Evolutionary conservation across 2,329 filamentous ascomycete species (phyloP).

Genomic region (Zasmidium angulare): DNA sequence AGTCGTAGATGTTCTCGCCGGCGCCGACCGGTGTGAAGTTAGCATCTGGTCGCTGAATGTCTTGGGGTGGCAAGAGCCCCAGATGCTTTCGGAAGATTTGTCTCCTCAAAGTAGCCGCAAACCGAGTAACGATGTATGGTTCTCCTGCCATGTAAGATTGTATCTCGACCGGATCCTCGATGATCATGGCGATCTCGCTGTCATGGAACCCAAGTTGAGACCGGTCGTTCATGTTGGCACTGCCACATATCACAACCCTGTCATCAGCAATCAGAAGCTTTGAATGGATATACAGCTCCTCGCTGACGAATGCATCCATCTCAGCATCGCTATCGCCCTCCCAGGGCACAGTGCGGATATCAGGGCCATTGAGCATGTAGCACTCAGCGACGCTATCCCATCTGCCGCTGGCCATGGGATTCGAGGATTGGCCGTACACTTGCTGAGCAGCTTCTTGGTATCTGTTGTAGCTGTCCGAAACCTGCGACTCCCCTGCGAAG

Average conservation of each 20-base stretch:
- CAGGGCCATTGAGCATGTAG: conserved; percentile 77
- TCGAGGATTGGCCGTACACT: conserved; percentile 43
- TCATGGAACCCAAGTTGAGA: conserved; percentile 83
- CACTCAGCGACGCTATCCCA: conserved; percentile 77
- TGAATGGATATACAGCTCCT: conserved; percentile 64
- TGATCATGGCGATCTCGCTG: conserved; percentile 84
- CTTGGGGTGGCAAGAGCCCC: conserved; percentile 74
- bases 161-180: conserved; percentile 73
- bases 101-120: conserved; percentile 77
- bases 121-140: conserved; percentile 69
- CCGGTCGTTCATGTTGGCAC: conserved; percentile 66
- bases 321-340: conserved; percentile 54
- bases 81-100: conserved; percentile 91
- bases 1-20: conserved; percentile 55
- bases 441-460: conserved; percentile 70
- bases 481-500: conserved; percentile 27
- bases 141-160: conserved; percentile 72
- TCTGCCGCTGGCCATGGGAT: conserved; percentile 50
- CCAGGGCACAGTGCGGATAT: conserved; percentile 66
- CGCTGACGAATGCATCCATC: conserved; percentile 62
- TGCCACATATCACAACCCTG: conserved; percentile 76
- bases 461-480: conserved; percentile 53
- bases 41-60: conserved; percentile 59
- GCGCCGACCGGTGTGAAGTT: conserved; percentile 60
- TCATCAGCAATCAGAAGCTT: conserved; percentile 83